Percentiles rank a stretch among this genome's conserved stretches.
phyloP scores from a whole-genome alignment of 2,329 filamentous ascomycete genomes.

The Ceratocystis colombiana region DNA sequence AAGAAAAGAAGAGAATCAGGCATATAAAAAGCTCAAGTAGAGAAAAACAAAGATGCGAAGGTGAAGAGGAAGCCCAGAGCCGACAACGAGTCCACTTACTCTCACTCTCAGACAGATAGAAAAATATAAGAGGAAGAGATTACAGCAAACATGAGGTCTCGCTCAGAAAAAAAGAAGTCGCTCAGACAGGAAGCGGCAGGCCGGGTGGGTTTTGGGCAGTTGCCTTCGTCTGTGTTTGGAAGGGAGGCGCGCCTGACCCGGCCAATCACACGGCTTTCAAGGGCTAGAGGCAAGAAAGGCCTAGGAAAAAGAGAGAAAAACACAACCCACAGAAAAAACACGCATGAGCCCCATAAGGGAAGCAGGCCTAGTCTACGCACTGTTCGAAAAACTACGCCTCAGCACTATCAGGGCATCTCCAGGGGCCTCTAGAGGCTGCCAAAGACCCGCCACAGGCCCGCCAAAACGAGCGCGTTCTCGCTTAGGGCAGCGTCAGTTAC shows the following conservation, averaged over 20 bases:
- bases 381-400: too few relatives aligned
- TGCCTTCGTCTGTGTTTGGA: slow-evolving; percentile 18
- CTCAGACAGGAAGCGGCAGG: slow-evolving; percentile 8
- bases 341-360: slow-evolving; percentile 14
- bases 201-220: slow-evolving; percentile 19
- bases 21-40: neutral
- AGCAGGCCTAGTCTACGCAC: too few relatives aligned
- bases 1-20: neutral
- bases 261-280: slow-evolving; percentile 20
- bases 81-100: too few relatives aligned
- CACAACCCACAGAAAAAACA: slow-evolving; percentile 19
- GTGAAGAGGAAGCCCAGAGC: neutral
- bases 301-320: neutral
- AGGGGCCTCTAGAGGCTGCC: too few relatives aligned
- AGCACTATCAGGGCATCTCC: too few relatives aligned
- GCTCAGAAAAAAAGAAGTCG: slow-evolving; percentile 16
- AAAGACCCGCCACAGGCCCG: too few relatives aligned
- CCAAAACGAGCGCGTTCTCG: neutral
- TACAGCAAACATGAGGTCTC: neutral
- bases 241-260: slow-evolving; percentile 22
- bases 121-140: slow-evolving; percentile 16
- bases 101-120: slow-evolving; percentile 2
- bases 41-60: neutral
- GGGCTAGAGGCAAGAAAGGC: neutral
- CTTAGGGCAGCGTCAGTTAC: neutral